Conservation (phyloP, 495 filamentous ascomycete species). For the Ramalina peruviana region DNA sequence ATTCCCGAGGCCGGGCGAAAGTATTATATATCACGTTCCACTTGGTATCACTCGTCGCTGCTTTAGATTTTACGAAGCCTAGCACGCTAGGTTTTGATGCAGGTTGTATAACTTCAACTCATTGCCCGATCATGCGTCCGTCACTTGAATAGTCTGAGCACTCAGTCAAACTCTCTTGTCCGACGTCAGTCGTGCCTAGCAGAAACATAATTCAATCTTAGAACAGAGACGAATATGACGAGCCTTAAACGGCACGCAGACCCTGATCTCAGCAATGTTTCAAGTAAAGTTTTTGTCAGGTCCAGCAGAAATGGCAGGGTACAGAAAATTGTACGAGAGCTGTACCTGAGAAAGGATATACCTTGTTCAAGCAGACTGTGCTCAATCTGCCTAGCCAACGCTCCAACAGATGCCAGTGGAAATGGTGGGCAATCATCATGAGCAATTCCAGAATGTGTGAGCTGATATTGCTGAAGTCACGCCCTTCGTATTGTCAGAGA, state of each 20-base stretch:
- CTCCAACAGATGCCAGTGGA: conserved; percentile 65
- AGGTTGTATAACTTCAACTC: no score
- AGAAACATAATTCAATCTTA: not conserved
- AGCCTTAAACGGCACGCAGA: conserved; percentile 72
- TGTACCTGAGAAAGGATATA: conserved; percentile 92
- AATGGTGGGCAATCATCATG: conserved; percentile 37
- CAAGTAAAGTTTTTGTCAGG: conserved; percentile 83
- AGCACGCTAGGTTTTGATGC: no score
- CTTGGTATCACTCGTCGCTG: no score
- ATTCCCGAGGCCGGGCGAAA: no score
- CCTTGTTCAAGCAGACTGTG: conserved; percentile 93
- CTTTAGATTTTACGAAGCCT: no score
- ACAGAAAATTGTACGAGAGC: conserved; percentile 92
- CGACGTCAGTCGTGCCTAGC: not conserved
- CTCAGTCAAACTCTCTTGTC: no score
- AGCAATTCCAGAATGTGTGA: not conserved
- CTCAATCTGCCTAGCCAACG: conserved; percentile 49
- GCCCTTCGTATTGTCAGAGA: conserved; percentile 77
- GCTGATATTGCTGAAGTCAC: conserved; percentile 34
- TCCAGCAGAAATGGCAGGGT: conserved; percentile 92
- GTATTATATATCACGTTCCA: no score
- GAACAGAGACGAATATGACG: conserved; percentile 46
- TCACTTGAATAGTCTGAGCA: no score
- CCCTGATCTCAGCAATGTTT: conserved; percentile 58
- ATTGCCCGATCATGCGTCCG: no score